Percentiles rank a stretch among this genome's conserved stretches.
Evolutionary conservation across 768 basidiomycete genomes (phyloP).

Genomic region (Russula brevipes): DNA sequence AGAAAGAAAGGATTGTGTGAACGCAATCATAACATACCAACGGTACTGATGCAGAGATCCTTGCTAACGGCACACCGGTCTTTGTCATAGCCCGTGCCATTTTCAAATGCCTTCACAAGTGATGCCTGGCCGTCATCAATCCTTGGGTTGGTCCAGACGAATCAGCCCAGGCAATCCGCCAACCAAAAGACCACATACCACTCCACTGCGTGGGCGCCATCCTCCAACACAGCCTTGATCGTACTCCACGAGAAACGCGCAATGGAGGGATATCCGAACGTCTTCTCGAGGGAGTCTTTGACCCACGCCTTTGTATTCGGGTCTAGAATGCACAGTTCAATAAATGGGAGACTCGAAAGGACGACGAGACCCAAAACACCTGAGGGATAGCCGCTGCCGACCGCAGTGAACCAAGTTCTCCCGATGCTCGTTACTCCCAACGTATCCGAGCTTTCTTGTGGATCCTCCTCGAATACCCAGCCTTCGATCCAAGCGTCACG

Average conservation of each 20-base stretch:
- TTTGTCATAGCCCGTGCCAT: conserved; percentile 65
- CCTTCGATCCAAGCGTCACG: conserved; percentile 83
- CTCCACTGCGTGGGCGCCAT: conserved; percentile 68
- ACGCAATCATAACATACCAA: conserved; percentile 53
- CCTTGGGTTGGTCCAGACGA: conserved; percentile 42
- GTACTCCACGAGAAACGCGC: conserved; percentile 97
- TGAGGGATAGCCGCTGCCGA: conserved; percentile 90
- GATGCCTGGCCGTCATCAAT: conserved; percentile 78
- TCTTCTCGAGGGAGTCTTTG: conserved; percentile 64
- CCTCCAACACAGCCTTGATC: conserved; percentile 78
- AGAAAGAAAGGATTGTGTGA: too few species aligned
- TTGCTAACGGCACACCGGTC: conserved; percentile 65
- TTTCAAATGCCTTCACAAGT: conserved; percentile 69
- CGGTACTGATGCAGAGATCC: conserved; percentile 68
- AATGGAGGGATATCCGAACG: conserved; percentile 88
- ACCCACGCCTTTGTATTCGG: conserved; percentile 92
- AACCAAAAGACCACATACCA: conserved; percentile 48
- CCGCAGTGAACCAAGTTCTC: conserved; percentile 33
- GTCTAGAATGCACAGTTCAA: conserved; percentile 43
- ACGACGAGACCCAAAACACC: conserved; percentile 40
- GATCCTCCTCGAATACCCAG: conserved; percentile 74
- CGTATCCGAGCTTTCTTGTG: conserved; percentile 8
- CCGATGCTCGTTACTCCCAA: not conserved
- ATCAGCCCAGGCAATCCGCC: not conserved
- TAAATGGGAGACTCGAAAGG: not conserved